A percentile compares a stretch with the other conserved stretches of the same genome.
Evolutionary conservation across 176 grass and related monocot species (phyloP).

Genomic region (Zea mays): Zm-B73-REFERENCE-NAM-5.0 NC_050098.1:196115001-196115500

Average conservation of each 20-base stretch:
- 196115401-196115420: conserved; percentile 23
- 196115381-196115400: conserved; percentile 60
- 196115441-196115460: conserved; percentile 47
- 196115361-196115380: conserved; percentile 86
- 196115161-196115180: neutral
- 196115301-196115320: conserved; percentile 72
- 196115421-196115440: conserved; percentile 26
- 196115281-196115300: conserved; percentile 5
- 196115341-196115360: conserved; percentile 89
- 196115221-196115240: neutral
- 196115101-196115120: neutral
- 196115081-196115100: conserved; percentile 15
- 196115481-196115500: conserved; percentile 92
- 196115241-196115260: conserved; percentile 26
- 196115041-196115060: neutral
- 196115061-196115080: neutral
- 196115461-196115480: conserved; percentile 95
- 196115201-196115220: neutral
- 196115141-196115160: conserved; percentile 3
- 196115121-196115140: neutral
- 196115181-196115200: neutral
- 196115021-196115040: neutral
- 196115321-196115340: conserved; percentile 98
- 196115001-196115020: conserved; percentile 17
- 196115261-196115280: conserved; percentile 8